A percentile compares a stretch with the other conserved stretches of the same genome.
Conservation (phyloP, 495 filamentous ascomycete species). For the Tuber aestivum region DNA sequence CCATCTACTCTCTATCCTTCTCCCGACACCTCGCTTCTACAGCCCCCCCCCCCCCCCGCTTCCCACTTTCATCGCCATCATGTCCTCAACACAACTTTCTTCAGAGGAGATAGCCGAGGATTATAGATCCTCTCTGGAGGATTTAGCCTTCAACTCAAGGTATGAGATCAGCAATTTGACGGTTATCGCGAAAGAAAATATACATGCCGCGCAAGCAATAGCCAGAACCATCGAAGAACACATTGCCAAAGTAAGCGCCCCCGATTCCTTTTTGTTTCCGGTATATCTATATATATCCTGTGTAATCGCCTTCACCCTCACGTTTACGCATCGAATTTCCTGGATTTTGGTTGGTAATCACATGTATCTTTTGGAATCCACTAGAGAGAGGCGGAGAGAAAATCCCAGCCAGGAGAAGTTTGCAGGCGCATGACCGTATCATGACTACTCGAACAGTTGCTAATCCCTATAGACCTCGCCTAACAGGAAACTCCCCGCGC, state of each 20-base stretch:
- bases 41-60: not conserved
- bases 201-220: constrained; percentile 85
- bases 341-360: constrained; percentile 3
- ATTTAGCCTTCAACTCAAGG: constrained; percentile 79
- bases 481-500: constrained; percentile 76
- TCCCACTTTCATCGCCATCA: constrained; percentile 12
- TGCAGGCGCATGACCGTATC: not conserved
- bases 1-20: not conserved
- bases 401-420: not conserved
- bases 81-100: constrained; percentile 37
- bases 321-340: not conserved
- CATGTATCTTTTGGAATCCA: not conserved
- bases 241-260: constrained; percentile 74
- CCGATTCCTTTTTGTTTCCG: constrained; percentile 30
- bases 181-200: constrained; percentile 92
- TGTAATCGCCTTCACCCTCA: not conserved
- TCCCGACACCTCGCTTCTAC: not conserved
- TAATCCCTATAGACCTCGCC: constrained; percentile 63
- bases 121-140: constrained; percentile 86
- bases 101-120: constrained; percentile 91
- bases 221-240: constrained; percentile 83
- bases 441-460: not conserved
- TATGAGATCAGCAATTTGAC: constrained; percentile 93
- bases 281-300: not conserved
- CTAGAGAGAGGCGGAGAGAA: not conserved